Base-by-base conservation (phyloP, 73 alveolate genomes). In the Diophrys appendiculata region DNA sequence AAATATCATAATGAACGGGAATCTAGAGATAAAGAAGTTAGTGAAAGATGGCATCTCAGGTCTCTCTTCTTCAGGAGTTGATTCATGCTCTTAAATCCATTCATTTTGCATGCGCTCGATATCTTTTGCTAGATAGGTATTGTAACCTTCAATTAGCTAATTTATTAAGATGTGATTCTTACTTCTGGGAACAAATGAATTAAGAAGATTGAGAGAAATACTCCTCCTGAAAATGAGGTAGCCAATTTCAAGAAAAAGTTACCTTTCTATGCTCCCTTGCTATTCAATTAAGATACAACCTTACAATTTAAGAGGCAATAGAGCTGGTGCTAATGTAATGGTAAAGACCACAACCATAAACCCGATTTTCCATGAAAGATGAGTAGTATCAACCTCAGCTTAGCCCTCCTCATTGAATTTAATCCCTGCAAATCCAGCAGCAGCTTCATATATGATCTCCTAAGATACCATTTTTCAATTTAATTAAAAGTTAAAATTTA, bases 161-260 rank as follows among this genome's bases (percentile, higher is more conserved):
- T 13, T 52, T 14, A 52, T 52, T 52, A 52, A 52, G 22, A 29
- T 1, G 5, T 56, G 18, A 13, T 1, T 29, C 70, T 13, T 29
- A 67, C 60, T 34, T 70, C 78, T 5, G 78, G 78, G 31, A 70
- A 31, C 32, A 70, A 29, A 54, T 70, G 78, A 2, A 70, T 30
- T 2, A 70, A 1, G 0, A 34, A 35, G 65, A 70, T 70, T 5
- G 65, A 22, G 33, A 70, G 52, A 65, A 70, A 70, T 35, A 70
- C 55, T 70, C 78, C 78, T 31, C 78, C 78, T 31, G 68, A 31
- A 27, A 70, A 70, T 0, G 78, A 29, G 29, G 60, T 43, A 43
- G 60, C 60, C 18, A 43, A 18, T 18, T 43, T 43, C 60, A 43
- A 43, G 60, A 43, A 43, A 11, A 43, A 11, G 60, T 18, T 43